phyloP scores from a whole-genome alignment of 2,329 filamentous ascomycete genomes.

The Epichloe festucae region DNA sequence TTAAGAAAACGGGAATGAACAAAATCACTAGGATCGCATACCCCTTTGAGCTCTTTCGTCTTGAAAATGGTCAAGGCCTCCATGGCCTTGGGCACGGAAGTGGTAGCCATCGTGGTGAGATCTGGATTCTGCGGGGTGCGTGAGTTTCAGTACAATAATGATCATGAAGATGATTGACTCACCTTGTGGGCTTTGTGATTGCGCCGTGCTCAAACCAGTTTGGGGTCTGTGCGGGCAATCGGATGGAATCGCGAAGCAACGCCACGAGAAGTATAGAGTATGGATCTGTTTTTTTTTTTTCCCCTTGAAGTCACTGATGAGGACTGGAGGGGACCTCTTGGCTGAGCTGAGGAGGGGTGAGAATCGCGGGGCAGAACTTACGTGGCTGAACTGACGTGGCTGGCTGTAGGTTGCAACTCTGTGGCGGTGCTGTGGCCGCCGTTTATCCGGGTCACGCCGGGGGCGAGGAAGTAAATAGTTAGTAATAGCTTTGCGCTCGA shows the following conservation, averaged over 20 bases:
- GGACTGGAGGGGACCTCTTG: background rate
- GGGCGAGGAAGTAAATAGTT: too few species aligned
- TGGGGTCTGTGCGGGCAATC: constrained; percentile 9
- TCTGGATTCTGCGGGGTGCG: background rate
- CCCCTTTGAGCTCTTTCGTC: constrained; percentile 48
- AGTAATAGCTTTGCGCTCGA: background rate
- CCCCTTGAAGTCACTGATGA: constrained; percentile 16
- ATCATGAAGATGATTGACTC: constrained; percentile 1
- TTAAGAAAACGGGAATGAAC: background rate
- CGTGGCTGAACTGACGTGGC: background rate
- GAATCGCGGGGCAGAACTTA: constrained; percentile 21
- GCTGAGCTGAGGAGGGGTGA: constrained; percentile 16
- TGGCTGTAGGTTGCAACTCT: background rate
- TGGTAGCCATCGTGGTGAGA: constrained; percentile 27
- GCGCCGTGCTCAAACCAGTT: constrained; percentile 5
- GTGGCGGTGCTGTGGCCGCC: background rate
- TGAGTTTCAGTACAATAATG: background rate
- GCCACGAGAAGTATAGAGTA: background rate
- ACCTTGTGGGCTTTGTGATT: constrained; percentile 1
- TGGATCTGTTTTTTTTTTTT: background rate
- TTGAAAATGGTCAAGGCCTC: constrained; percentile 41
- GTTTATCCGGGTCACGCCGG: background rate
- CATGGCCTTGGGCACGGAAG: constrained; percentile 32
- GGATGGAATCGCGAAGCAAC: background rate
- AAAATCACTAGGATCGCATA: constrained; percentile 17